Evolutionary conservation across 75 land plant species (phyloP), one percentile per base, ranked within the genome.

Genomic region (Pseudotsuga menziesii): DNA sequence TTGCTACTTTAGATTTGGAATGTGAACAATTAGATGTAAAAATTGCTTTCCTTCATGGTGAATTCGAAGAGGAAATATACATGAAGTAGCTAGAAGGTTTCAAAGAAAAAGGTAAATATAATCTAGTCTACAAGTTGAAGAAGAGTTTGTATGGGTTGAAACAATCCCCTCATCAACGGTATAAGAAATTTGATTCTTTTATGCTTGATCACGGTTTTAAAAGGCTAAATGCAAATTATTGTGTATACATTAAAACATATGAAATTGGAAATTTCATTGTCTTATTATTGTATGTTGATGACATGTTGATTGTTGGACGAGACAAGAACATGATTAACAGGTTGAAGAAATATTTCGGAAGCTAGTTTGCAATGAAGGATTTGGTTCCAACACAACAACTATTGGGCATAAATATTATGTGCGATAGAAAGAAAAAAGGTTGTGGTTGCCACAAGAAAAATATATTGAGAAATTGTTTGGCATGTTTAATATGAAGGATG

Each of bases 1-100:
- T 57, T 52, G 22, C 67, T 22, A 56, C 7, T 58, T 12, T 56
- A 55, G 0, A 76, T 58, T 58, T 76, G 4, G 77, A 76, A 58
- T 22, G 15, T 4, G 26, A 76, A 76, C 77, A 76, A 58, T 19
- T 76, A 25, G 71, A 76, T 76, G 62, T 76, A 4, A 76, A 76
- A 26, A 76, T 7, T 2, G 8, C 61, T 4, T 76, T 76, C 2
- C 60, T 58, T 2, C 77, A 76, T 76, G 77, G 62, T 2, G 77
- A 76, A 5, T 58, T 76, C 4, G 60, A 76, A 4, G 5, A 76
- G 58, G 63, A 76, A 9, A 76, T 76, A 13, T 76, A 57, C 58
- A 59, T 76, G 62, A 13, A 23, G 8, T 69, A 76, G 58, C 77
- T 69, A 12, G 62, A 76, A 76, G 62, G 77, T 2, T 76, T 76